Conservation (phyloP, 495 filamentous ascomycete genomes). For the Penicillium chermesinum region DNA sequence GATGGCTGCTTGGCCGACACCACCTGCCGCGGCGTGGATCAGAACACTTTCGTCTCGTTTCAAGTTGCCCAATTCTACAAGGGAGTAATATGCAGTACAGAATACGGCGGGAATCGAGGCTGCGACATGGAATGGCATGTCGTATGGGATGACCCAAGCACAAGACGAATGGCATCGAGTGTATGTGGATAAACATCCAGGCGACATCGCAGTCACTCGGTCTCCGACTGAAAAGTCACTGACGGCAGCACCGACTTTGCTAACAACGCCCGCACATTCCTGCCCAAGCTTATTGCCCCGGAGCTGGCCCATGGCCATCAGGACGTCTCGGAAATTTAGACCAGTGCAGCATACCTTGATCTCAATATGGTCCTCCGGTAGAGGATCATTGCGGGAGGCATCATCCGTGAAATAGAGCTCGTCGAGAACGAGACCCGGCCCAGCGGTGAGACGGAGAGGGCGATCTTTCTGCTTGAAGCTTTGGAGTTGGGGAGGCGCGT, state of each 20-base stretch:
- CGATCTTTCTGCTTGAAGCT: constrained; percentile 23
- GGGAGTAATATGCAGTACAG: constrained; percentile 53
- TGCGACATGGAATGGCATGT: constrained; percentile 47
- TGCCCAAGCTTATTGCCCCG: constrained; percentile 20
- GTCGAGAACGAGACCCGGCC: constrained; percentile 24
- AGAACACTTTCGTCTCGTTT: constrained; percentile 51
- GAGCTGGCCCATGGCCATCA: constrained; percentile 35
- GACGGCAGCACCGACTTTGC: constrained; percentile 40
- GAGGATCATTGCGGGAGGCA: neutral
- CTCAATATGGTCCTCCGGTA: constrained; percentile 27
- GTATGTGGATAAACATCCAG: constrained; percentile 29
- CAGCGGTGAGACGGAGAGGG: constrained; percentile 23
- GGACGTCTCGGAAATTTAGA: constrained; percentile 37
- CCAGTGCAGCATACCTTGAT: constrained; percentile 26
- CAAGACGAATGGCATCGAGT: constrained; percentile 22
- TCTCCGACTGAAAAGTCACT: constrained; percentile 45
- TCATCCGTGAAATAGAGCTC: constrained; percentile 34
- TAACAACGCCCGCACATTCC: constrained; percentile 33
- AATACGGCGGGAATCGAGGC: constrained; percentile 57
- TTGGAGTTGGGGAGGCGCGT: constrained; percentile 21
- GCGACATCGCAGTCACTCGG: constrained; percentile 46
- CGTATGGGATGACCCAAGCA: constrained; percentile 34
- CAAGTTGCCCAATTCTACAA: constrained; percentile 34
- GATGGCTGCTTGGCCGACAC: constrained; percentile 60
- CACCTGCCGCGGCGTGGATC: constrained; percentile 56